Evolutionary conservation across 2,329 filamentous ascomycete genomes (phyloP).

Genomic region (Plectosphaerella sp.): DNA sequence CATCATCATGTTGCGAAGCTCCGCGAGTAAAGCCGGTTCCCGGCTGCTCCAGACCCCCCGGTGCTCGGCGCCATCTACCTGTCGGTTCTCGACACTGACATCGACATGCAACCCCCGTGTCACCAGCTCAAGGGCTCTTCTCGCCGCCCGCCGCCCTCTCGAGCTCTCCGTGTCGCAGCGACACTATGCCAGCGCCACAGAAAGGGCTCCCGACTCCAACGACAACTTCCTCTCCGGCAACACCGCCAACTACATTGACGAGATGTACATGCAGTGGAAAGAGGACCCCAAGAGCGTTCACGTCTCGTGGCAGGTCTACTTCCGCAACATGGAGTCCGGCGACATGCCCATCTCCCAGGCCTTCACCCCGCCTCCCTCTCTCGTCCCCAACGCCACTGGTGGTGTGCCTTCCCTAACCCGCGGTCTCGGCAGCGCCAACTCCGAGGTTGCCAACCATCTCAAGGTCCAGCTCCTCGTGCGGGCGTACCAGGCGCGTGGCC

Average conservation of each 20-base stretch:
- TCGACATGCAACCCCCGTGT: constrained; percentile 14
- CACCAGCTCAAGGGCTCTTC: constrained; percentile 39
- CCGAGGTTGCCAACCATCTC: constrained; percentile 90
- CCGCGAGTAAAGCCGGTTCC: constrained; percentile 60
- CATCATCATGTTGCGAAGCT: constrained; percentile 67
- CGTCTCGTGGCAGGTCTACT: constrained; percentile 98
- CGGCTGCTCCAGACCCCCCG: constrained; percentile 54
- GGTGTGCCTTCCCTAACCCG: constrained; percentile 71
- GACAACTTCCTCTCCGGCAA: constrained; percentile 96
- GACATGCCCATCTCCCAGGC: constrained; percentile 97
- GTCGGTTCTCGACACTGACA: constrained; percentile 36
- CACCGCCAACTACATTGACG: constrained; percentile 98
- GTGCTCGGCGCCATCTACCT: constrained; percentile 35
- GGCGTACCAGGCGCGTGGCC: constrained; percentile 95
- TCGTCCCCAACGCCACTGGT: constrained; percentile 77
- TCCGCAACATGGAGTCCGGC: constrained; percentile 98
- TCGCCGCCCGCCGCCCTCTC: constrained; percentile 43
- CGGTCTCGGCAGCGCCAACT: constrained; percentile 61
- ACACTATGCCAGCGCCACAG: constrained; percentile 50
- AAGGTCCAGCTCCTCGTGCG: constrained; percentile 97
- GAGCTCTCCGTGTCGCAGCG: constrained; percentile 42
- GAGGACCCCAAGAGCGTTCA: constrained; percentile 89
- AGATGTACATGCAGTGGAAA: constrained; percentile 99
- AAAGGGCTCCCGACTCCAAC: constrained; percentile 67
- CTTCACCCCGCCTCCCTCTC: constrained; percentile 90